phyloP scores from a whole-genome alignment of 805 yeast species.

The Nakazawaea laoshanensis region DNA sequence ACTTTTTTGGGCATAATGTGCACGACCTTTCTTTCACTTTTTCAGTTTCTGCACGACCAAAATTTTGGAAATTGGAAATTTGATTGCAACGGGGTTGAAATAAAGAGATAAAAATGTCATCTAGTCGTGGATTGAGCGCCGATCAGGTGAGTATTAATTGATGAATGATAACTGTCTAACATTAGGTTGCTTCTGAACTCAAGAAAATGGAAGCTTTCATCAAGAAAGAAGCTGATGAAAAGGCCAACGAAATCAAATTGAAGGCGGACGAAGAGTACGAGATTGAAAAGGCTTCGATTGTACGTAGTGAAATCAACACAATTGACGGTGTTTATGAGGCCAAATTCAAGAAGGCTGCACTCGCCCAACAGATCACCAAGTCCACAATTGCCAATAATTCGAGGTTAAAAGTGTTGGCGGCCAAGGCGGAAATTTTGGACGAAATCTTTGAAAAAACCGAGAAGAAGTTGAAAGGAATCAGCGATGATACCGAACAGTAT shows the following conservation, averaged over 20 bases:
- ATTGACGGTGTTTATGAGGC: slow-evolving; percentile 76
- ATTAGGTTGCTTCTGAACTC: slow-evolving; percentile 86
- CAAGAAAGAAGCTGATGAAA: slow-evolving; percentile 98
- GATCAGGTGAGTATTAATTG: slow-evolving; percentile 32
- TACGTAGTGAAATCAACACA: slow-evolving; percentile 83
- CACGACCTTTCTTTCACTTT: too few species aligned
- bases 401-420: slow-evolving; percentile 80
- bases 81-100: too few species aligned
- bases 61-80: too few species aligned
- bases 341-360: slow-evolving; percentile 82
- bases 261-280: slow-evolving; percentile 99
- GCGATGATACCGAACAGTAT: slow-evolving; percentile 52
- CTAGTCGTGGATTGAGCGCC: slow-evolving; percentile 30
- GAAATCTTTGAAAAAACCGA: slow-evolving; percentile 68
- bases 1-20: too few species aligned
- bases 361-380: slow-evolving; percentile 91
- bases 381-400: slow-evolving; percentile 94
- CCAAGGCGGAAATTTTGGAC: slow-evolving; percentile 75
- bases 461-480: slow-evolving; percentile 46
- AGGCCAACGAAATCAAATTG: slow-evolving; percentile 89
- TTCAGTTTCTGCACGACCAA: too few species aligned
- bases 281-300: slow-evolving; percentile 92
- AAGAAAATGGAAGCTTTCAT: slow-evolving; percentile 98
- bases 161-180: not conserved
- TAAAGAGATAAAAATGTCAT: too few species aligned